Percentiles rank a stretch among this genome's conserved stretches.
These are phyloP conservation scores for Aspergillus piperis DNA, from an alignment of 2,329 filamentous ascomycete species.

Conservation along the genomic window DNA sequence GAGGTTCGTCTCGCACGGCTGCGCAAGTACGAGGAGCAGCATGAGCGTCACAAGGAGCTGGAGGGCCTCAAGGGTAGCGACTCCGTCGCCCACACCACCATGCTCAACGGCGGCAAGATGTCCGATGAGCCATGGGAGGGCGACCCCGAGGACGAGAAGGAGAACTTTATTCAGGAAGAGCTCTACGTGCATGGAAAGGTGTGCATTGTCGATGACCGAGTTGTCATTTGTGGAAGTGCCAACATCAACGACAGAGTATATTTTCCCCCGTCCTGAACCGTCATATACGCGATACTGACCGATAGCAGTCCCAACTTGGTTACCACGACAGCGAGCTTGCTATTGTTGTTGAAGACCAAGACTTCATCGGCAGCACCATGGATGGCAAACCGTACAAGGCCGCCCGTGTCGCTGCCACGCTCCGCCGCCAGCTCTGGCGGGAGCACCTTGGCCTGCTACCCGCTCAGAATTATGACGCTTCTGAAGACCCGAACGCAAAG, in stretches of 20 bases:
- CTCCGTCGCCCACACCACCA: slow-evolving; percentile 74
- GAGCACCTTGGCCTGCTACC: slow-evolving; percentile 87
- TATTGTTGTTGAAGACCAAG: slow-evolving; percentile 80
- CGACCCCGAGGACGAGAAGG: slow-evolving; percentile 71
- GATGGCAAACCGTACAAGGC: slow-evolving; percentile 70
- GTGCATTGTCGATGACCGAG: slow-evolving; percentile 74
- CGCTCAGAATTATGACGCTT: slow-evolving; percentile 67
- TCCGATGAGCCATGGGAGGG: slow-evolving; percentile 77
- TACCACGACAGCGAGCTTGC: slow-evolving; percentile 86
- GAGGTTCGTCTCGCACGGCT: slow-evolving; percentile 47
- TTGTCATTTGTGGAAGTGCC: slow-evolving; percentile 77
- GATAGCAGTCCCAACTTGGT: slow-evolving; percentile 68
- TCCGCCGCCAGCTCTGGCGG: slow-evolving; percentile 83
- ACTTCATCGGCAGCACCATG: slow-evolving; percentile 71
- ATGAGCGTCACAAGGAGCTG: slow-evolving; percentile 21
- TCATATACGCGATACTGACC: neutral
- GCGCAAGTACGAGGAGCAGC: slow-evolving; percentile 24
- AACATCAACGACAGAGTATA: slow-evolving; percentile 65
- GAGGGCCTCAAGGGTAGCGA: slow-evolving; percentile 46
- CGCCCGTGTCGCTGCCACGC: slow-evolving; percentile 72
- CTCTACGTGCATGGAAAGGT: slow-evolving; percentile 94
- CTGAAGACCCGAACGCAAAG: slow-evolving; percentile 71
- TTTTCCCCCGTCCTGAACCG: neutral
- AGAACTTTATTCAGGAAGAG: slow-evolving; percentile 93
- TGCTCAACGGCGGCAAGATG: slow-evolving; percentile 67